Percentiles rank a stretch among this genome's conserved stretches.
Conservation (phyloP, 257 asterid genomes). For the Solanum neorickii region DNA sequence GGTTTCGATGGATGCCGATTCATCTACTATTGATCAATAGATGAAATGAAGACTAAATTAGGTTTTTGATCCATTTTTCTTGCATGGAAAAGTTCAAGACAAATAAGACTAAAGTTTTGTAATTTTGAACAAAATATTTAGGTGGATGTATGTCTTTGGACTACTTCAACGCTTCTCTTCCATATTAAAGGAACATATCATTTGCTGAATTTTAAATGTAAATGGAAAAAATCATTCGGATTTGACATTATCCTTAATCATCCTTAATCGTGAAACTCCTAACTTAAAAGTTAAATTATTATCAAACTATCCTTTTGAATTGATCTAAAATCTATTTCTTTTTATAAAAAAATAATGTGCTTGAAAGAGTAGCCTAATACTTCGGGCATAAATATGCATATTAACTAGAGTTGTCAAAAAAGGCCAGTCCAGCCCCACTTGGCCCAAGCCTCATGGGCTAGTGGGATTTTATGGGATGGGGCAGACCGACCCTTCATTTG, state of each 20-base stretch:
- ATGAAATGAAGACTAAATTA: background rate
- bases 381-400: background rate
- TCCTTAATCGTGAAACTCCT: background rate
- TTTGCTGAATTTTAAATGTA: background rate
- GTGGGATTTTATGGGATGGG: background rate
- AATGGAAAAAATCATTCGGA: background rate
- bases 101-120: background rate
- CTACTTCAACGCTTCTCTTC: background rate
- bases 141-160: background rate
- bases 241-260: background rate
- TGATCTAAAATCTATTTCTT: background rate
- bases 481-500: background rate
- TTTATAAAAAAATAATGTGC: background rate
- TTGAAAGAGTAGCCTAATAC: background rate
- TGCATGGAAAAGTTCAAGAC: background rate
- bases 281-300: background rate
- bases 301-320: background rate
- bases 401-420: background rate
- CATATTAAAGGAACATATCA: background rate
- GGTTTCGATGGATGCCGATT: slow-evolving; percentile 82
- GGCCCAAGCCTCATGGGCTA: background rate
- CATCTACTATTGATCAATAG: slow-evolving; percentile 25
- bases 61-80: background rate
- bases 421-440: background rate
- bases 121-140: background rate